Conservation (phyloP, 129 eudicot genomes). For the Flaveria robusta region DNA sequence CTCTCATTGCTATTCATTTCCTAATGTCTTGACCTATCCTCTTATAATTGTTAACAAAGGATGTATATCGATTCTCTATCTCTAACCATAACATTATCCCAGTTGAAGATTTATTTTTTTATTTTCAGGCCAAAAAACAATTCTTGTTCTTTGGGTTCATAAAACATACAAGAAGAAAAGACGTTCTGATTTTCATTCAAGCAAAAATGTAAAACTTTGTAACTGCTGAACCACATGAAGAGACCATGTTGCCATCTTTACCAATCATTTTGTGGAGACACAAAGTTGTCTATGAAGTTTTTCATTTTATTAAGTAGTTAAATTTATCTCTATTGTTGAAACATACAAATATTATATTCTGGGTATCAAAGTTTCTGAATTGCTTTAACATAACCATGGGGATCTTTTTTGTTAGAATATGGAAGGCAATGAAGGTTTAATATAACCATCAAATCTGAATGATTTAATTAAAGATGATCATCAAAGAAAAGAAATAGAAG, state of each 20-base stretch:
- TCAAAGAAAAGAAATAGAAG: not conserved
- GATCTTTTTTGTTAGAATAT: not conserved
- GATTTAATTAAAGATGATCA: slow-evolving; percentile 10
- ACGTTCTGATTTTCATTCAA: not conserved
- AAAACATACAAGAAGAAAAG: not conserved
- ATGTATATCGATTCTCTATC: slow-evolving; percentile 1
- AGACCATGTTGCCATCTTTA: slow-evolving; percentile 12
- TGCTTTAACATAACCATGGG: not conserved
- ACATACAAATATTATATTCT: slow-evolving; percentile 7
- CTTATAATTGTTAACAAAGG: not conserved
- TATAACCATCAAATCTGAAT: slow-evolving; percentile 4
- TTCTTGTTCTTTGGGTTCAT: not conserved
- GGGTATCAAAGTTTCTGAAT: not conserved
- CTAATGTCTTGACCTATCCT: slow-evolving; percentile 13
- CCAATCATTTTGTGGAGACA: slow-evolving; percentile 11
- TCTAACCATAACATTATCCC: slow-evolving; percentile 5
- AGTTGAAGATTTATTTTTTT: not conserved
- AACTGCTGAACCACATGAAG: not conserved
- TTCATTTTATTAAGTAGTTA: not conserved
- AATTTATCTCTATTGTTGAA: not conserved
- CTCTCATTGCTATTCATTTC: not conserved
- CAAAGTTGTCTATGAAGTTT: not conserved
- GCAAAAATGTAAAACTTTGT: not conserved
- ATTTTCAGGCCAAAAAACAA: not conserved
- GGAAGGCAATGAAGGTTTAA: not conserved